phyloP scores from a whole-genome alignment of 2,329 filamentous ascomycete species.

The Helotiales sp. region DNA sequence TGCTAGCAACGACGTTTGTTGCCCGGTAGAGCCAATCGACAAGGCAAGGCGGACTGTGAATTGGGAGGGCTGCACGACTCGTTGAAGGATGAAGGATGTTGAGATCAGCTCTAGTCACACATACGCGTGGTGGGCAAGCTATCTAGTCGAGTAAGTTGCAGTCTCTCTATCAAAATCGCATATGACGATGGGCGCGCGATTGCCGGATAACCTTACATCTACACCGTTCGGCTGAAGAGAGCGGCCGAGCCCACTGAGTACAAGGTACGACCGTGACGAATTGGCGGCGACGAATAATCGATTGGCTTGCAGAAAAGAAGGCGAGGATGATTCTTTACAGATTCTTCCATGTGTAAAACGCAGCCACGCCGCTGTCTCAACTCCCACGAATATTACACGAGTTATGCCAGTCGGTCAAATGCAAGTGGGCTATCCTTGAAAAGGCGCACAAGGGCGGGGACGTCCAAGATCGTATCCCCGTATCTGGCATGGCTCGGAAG shows the following conservation, averaged over 20 bases:
- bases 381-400: background rate
- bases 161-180: slow-evolving; percentile 5
- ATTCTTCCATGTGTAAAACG: background rate
- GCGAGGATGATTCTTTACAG: background rate
- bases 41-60: background rate
- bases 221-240: background rate
- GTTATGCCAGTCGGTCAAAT: background rate
- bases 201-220: background rate
- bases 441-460: no score
- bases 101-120: background rate
- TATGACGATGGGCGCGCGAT: slow-evolving; percentile 1
- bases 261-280: background rate
- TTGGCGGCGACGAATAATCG: background rate
- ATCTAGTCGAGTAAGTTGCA: background rate
- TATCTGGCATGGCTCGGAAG: background rate
- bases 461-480: no score
- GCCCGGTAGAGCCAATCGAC: background rate
- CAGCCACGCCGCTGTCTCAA: slow-evolving; percentile 1
- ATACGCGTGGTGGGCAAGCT: background rate
- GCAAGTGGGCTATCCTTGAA: slow-evolving; percentile 11
- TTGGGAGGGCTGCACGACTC: background rate
- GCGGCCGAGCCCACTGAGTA: background rate
- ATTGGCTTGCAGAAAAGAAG: background rate
- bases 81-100: background rate
- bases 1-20: slow-evolving; percentile 7